These are phyloP conservation scores for Mucor plumbeus DNA, from an alignment of 371 early-diverging fungal species.

Conservation along the genomic window DNA sequence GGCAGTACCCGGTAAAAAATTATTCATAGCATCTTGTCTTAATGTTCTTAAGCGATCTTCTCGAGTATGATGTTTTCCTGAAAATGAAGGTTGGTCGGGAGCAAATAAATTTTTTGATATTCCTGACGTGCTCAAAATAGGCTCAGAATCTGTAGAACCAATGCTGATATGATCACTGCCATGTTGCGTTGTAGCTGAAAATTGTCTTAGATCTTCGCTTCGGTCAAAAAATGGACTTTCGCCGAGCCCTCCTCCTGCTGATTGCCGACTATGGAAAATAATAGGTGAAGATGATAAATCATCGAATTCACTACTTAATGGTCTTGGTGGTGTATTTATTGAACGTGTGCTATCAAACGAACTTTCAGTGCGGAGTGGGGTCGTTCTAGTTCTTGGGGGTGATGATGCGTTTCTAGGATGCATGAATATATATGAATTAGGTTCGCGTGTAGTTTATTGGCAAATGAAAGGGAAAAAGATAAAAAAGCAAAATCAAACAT, in stretches of 20 bases:
- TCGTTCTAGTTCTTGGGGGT: constrained; percentile 3
- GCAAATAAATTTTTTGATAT: not conserved
- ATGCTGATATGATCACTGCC: constrained; percentile 9
- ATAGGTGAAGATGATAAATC: constrained; percentile 8
- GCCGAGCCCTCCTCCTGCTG: not conserved
- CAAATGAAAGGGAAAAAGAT: not conserved
- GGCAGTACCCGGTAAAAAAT: constrained; percentile 59
- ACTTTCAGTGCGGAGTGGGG: constrained; percentile 1
- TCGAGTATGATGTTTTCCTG: constrained; percentile 4
- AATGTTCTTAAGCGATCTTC: constrained; percentile 52
- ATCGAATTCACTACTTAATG: not conserved
- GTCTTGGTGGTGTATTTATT: constrained; percentile 2
- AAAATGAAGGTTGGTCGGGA: constrained; percentile 3
- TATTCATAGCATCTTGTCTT: constrained; percentile 58
- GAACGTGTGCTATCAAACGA: not conserved
- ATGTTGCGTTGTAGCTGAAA: constrained; percentile 1
- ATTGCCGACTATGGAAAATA: constrained; percentile 5
- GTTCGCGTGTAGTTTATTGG: not conserved
- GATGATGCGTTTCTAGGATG: constrained; percentile 11
- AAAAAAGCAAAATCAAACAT: not conserved
- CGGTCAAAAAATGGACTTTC: constrained; percentile 19
- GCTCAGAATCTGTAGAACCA: constrained; percentile 12
- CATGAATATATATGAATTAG: not conserved
- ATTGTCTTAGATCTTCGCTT: constrained; percentile 8
- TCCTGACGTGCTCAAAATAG: not conserved